Base-by-base conservation (phyloP, 164 flowering plant species). In the Umbilicus rupestris region DNA sequence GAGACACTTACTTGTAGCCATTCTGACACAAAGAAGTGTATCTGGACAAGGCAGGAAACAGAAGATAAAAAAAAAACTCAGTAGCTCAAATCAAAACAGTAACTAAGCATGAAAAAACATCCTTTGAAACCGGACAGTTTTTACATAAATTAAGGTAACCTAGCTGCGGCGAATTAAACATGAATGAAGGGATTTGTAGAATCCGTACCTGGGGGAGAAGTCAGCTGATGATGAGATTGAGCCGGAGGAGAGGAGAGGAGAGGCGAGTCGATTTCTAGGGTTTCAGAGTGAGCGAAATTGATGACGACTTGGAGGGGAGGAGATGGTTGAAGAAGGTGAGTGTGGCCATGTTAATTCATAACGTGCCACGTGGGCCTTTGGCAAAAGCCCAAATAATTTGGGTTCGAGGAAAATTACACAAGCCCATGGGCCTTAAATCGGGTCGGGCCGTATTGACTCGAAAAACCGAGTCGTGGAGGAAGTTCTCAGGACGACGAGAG, bases 1-100 rank as follows among this genome's bases (percentile, higher is more conserved):
- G 14, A 10, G 24, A 52, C 5, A 52, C 58, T 52, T 52, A 52
- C 58, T 52, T 7, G 58, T 52, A 52, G 58, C 58, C 58, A 52
- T 52, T 52, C 30, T 52, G 29, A 52, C 30, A 52, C 15, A 52
- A 52, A 52, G 0, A 24, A 3, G 30, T 52, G 3, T 20, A 52
- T 52, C 58, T 52, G 58, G 1, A 24, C 30, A 52, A 52, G 8
- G 16, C 57, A 20, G 22, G 24, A 24, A 7, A 35, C 4, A 35
- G 7, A 24, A 26, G 58, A 52, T 6, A 30, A 52, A 52, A 19
- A n/a, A 2, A 5, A 22, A 24, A 52, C 14, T 22, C 16, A 52
- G 28, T 1, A 22, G 15, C 52, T 16, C 8, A 26, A 52, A 52
- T 26, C 15, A 52, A 3, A 1, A 24, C 14, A 24, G 7, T 0